Evolutionary conservation across 139 green algal species (phyloP), one percentile per base, ranked within the genome.

Genomic region (Yamagishiella unicocca): DNA sequence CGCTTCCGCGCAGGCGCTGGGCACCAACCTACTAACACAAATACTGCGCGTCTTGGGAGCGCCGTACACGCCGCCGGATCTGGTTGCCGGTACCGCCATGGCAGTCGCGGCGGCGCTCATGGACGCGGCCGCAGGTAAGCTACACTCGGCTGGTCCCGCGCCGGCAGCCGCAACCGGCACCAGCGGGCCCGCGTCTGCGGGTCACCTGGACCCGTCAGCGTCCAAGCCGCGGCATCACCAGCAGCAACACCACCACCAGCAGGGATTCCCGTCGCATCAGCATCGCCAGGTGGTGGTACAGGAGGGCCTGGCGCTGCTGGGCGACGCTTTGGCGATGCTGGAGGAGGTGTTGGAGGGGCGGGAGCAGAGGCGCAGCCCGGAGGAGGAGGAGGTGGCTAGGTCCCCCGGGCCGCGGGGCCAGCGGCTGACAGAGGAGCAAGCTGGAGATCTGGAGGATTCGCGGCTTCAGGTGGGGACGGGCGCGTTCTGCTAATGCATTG

Each of bases 11-110:
- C 79, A 85, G 79, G 79, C 79, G n/a, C 61, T 85, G 1, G 31
- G 61, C 29, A 67, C 61, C 27, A 85, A 85, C 40, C 79, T 85
- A 21, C 42, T 31, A 14, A 9, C 8, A 9, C 79, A 85, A 61
- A 37, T 85, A 17, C 61, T 35, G 21, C 40, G 58, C 27, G 31
- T 75, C 0, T 10, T 53, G 12, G 2, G 12, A 24, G 2, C 2
- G 2, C 79, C 29, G 4, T 10, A 62, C 38, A 35, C 38, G 4
- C 79, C 79, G 12, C 61, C 40, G 2, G n/a, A 45, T 5, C 79
- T 85, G 40, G 79, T 67, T 1, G 25, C 61, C 3, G 17, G 29
- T 29, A 75, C 42, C 40, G 22, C 35, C 25, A 24, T 79, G 4
- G 42, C 71, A 1, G 24, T 14, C 27, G 42, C 42, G 14, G 71